Evolutionary conservation across 2,329 filamentous ascomycete genomes (phyloP), one percentile per base, ranked within the genome.

Genomic region (Cercospora canescens): DNA sequence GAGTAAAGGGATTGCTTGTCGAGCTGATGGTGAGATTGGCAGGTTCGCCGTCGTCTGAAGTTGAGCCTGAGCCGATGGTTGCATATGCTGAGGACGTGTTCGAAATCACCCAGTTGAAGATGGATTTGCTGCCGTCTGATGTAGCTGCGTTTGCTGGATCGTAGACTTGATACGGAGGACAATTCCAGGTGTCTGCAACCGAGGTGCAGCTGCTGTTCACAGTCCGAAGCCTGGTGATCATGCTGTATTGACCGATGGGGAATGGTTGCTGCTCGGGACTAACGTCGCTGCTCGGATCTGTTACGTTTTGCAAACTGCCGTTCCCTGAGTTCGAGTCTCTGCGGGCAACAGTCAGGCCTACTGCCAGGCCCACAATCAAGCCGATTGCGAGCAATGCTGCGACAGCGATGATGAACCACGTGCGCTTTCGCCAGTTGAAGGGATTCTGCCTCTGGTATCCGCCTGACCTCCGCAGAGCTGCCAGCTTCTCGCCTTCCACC

Each of bases 51-150:
- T 77, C 74, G 4, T 77, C 76, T 56, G 90, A 86, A 84, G 87
- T 90, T 71, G 84, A 81, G 72, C 88, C 87, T 9, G 83, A 85
- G 1, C 83, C 81, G 12, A 83, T 77, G 9, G 81, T 78, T 4
- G 77, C 77, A 21, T 81, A 78, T 9, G 75, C 73, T 66, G 69
- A 48, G 30, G 80, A 78, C 1, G 79, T 73, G 8, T 79, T 78
- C 2, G 77, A 76, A 64, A 91, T 87, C 65, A 85, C 81, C 88
- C 88, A 91, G 74, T 86, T 83, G 76, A 90, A 89, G 6, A 82
- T 85, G 0, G 85, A 81, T 4, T 82, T 74, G 21, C 80, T 78
- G 6, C 80, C 75, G 12, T 77, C 73, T 14, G 65, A 60, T 1
- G 65, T 68, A 26, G 61, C 66, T 12, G 66, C 26, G 37, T 71